Evolutionary conservation across 2,329 filamentous ascomycete species (phyloP), one percentile per base, ranked within the genome.

Genomic region (Ophiostoma perfectum): DNA sequence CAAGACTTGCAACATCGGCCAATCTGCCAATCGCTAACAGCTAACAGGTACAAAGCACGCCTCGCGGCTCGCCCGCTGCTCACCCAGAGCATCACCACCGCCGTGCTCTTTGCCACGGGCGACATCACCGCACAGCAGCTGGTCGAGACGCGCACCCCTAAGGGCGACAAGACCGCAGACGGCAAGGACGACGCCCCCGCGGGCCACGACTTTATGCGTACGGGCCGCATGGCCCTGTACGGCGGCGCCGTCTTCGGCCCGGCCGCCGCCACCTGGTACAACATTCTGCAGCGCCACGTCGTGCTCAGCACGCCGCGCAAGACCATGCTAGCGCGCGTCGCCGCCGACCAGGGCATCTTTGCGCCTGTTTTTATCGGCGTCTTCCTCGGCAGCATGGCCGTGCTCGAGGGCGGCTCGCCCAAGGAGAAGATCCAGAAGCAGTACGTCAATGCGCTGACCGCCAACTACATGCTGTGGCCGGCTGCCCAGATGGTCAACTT

Each of bases 391-490:
- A 90, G 86, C 76, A 96, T 97, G 92, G 91, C 93, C 16, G 83
- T 90, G 70, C 83, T 95, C 78, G 92, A 96, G 79, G 91, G 92
- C 39, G 75, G 75, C 44, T 79, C 78, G 68, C 79, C 81, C 41
- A 69, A 81, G 74, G 86, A 93, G 75, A 93, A 94, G 80, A 82
- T 95, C 68, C 79, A 86, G 70, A 87, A 84, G 74, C 90, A 85
- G 70, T 97, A 93, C 80, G 78, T 80, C 72, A 83, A 85, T 12
- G 90, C 91, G 44, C 85, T 97, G 75, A 84, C 84, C 77, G 89
- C 91, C 77, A 97, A 97, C 81, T 92, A 92, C 84, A 85, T 92
- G 81, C 79, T 97, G 68, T 97, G 93, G 93, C 93, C 93, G 3
- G 82, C 83, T 71, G 92, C 96, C 68, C 93, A 97, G 81, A 82